Percentiles rank a stretch among this genome's conserved stretches.
phyloP scores from a whole-genome alignment of 1,284 basidiomycete genomes.

The Phellopilus nigrolimitatus region DNA sequence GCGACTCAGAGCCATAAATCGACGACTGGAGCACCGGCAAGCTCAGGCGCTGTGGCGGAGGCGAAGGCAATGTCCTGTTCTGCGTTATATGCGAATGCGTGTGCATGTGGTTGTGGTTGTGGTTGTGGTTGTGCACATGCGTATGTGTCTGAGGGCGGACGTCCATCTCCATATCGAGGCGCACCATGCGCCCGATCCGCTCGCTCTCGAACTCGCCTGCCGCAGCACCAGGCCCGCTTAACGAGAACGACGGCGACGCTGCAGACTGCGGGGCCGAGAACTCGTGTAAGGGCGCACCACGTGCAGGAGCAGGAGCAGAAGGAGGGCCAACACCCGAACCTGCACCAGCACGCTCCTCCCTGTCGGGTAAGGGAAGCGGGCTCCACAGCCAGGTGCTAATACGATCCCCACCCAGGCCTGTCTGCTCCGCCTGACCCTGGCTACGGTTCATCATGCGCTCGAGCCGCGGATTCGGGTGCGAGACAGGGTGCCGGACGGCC shows the following conservation, averaged over 20 bases:
- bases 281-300: too few species aligned
- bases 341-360: not conserved
- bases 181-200: conserved; percentile 9
- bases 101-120: too few species aligned
- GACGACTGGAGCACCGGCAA: conserved; percentile 11
- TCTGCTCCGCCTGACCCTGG: not conserved
- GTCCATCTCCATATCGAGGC: conserved; percentile 2
- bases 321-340: too few species aligned
- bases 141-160: not conserved
- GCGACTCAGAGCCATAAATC: conserved; percentile 1
- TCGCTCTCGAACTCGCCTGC: not conserved
- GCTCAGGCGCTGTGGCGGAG: not conserved
- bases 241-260: not conserved
- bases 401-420: not conserved
- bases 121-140: not conserved
- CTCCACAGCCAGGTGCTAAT: not conserved
- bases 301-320: too few species aligned
- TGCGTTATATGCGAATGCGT: too few species aligned
- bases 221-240: too few species aligned
- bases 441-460: not conserved
- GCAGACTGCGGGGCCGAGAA: too few species aligned
- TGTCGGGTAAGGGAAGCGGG: not conserved
- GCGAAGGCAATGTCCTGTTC: not conserved
- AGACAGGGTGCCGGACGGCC: not conserved
- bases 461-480: not conserved